Evolutionary conservation across 1,139 yeast genomes (phyloP).

Genomic region (Cylindricascospora bacillispora): DNA sequence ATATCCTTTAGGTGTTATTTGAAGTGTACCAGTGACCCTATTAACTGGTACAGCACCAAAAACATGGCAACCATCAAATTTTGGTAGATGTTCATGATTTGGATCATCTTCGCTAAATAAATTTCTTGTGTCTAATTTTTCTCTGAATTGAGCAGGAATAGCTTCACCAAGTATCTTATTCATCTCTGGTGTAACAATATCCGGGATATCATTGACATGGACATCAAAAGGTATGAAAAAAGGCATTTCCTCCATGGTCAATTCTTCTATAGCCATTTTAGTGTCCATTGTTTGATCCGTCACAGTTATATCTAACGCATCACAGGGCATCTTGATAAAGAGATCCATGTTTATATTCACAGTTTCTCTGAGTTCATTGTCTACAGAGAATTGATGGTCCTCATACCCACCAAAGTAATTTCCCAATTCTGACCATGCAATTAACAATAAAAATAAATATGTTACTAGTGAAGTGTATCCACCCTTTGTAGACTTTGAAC

Average conservation of each 20-base stretch:
- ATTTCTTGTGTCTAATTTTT: conserved; percentile 16
- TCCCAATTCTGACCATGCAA: conserved; percentile 81
- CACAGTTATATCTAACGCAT: conserved; percentile 59
- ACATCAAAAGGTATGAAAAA: conserved; percentile 42
- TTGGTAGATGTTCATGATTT: conserved; percentile 7
- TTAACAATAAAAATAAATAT: conserved; percentile 44
- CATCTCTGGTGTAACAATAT: conserved; percentile 49
- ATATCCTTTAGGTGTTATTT: conserved; percentile 64
- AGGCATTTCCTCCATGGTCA: conserved; percentile 51
- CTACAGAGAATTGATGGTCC: conserved; percentile 68
- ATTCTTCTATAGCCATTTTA: conserved; percentile 60
- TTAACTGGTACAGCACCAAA: conserved; percentile 82
- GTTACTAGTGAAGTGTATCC: conserved; percentile 64
- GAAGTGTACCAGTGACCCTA: conserved; percentile 75
- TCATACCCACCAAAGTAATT: conserved; percentile 74
- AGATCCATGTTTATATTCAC: conserved; percentile 68
- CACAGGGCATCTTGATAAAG: conserved; percentile 77
- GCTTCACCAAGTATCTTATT: conserved; percentile 56
- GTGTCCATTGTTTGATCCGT: conserved; percentile 69
- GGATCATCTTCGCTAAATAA: conserved; percentile 18
- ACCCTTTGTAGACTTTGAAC: conserved; percentile 64
- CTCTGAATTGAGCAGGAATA: conserved; percentile 49
- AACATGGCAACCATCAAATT: conserved; percentile 58
- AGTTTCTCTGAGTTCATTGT: conserved; percentile 44
- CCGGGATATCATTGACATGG: conserved; percentile 33